These are phyloP conservation scores for Ceratonia siliqua DNA, from an alignment of 306 rosid genomes.

Conservation along the genomic window DNA sequence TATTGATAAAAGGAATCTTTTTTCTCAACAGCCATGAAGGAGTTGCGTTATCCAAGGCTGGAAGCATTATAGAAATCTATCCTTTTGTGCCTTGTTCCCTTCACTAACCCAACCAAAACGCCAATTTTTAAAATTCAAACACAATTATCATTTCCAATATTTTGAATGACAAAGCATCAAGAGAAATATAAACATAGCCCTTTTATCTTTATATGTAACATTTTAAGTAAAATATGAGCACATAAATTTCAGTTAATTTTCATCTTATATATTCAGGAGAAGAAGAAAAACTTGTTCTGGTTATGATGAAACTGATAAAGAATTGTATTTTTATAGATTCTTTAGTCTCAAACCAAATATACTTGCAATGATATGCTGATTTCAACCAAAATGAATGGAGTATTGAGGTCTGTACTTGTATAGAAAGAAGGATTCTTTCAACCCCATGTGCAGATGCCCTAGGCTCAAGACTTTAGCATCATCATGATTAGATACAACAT, in stretches of 20 bases:
- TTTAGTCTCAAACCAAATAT: conserved; percentile 29
- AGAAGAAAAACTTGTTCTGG: neutral
- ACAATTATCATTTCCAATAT: conserved; percentile 34
- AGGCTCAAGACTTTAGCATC: too few relatives aligned
- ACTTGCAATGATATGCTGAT: conserved; percentile 25
- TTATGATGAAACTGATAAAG: neutral
- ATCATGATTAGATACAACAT: conserved; percentile 41
- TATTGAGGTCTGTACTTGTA: conserved; percentile 39
- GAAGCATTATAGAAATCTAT: conserved; percentile 29
- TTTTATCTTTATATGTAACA: neutral
- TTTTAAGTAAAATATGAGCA: neutral
- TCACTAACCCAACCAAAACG: conserved; percentile 44
- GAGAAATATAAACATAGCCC: neutral
- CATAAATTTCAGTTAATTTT: neutral
- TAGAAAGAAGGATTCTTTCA: conserved; percentile 36
- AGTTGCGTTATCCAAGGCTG: conserved; percentile 41
- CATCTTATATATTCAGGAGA: conserved; percentile 21
- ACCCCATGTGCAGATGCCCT: conserved; percentile 45
- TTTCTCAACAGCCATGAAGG: conserved; percentile 33
- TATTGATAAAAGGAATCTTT: conserved; percentile 51
- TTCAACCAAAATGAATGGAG: conserved; percentile 33
- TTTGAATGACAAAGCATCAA: conserved; percentile 16
- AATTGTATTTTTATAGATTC: conserved; percentile 20
- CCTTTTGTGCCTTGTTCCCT: conserved; percentile 37
- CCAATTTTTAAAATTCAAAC: conserved; percentile 42